Evolutionary conservation across 1,284 basidiomycete genomes (phyloP), one percentile per base, ranked within the genome.

Genomic region (Ceratobasidium sp.): DNA sequence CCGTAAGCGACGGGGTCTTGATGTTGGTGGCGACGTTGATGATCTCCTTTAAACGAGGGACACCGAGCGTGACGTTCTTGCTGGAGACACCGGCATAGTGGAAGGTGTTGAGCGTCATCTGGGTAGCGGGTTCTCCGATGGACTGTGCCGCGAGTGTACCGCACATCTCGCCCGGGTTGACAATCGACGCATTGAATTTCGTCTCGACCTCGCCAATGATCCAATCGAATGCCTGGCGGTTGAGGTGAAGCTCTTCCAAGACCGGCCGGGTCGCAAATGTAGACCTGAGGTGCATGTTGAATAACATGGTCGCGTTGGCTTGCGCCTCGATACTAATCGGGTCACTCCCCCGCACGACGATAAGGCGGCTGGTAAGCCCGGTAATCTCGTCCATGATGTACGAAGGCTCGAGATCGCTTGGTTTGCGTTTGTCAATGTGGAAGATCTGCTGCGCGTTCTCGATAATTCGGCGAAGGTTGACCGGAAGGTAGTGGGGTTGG

Each of bases 1-100:
- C 96, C 16, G 92, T 94, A 23, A 98, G 89, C 0, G 96, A 97
- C 0, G 98, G 98, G 0, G 98, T 99, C 87, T 99, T 98, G 89
- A 99, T 98, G 84, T 99, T 97, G 38, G 93, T 94, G 0, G 98
- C 97, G 70, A 99, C 97, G 84, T 99, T 99, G 88, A 99, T 99
- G 82, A 99, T 99, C 85, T 98, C 97, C 87, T 98, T 98, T 79
- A 98, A 85, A 86, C 97, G 96, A 12, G 97, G 97, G 0, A 98
- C 97, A 93, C 97, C 97, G 79, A 98, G 94, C 0, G 97, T 99
- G 68, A 98, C 97, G 86, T 97, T 97, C 88, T 98, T 98, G 83
- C 93, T 95, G 35, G 97, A 97, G 38, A 99, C 97, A 93, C 97
- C 97, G 81, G 97, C 97, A 84, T 98, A 98, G 87, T 99, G 97